Conservation (phyloP, 495 filamentous ascomycete species). For the Cudoniella acicularis region DNA sequence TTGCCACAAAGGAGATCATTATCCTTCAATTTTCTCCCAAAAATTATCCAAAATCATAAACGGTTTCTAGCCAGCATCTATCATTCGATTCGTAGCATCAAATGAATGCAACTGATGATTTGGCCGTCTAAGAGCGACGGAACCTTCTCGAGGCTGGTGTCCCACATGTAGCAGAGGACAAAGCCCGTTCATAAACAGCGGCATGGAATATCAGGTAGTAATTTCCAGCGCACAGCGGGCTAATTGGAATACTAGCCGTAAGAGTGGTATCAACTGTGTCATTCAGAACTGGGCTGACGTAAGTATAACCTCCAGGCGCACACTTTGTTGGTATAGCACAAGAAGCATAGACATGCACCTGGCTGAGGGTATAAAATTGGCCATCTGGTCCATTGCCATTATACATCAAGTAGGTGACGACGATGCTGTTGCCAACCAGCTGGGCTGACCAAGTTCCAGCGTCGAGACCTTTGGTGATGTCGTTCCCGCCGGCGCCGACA, state of each 20-base stretch:
- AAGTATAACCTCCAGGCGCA: constrained; percentile 27
- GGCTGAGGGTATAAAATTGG: constrained; percentile 11
- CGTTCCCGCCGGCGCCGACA: constrained; percentile 29
- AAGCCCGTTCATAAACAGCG: neutral
- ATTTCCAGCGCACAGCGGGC: neutral
- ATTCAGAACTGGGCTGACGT: neutral
- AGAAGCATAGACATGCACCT: constrained; percentile 23
- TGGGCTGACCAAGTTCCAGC: constrained; percentile 24
- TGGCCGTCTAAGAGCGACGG: too few relatives aligned
- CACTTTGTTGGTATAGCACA: constrained; percentile 16
- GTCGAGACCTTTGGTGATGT: constrained; percentile 24
- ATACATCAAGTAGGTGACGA: constrained; percentile 21
- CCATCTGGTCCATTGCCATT: neutral
- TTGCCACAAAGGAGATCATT: too few relatives aligned
- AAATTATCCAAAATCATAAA: too few relatives aligned
- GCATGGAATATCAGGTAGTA: neutral
- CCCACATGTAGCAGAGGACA: neutral
- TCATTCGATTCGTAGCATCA: too few relatives aligned
- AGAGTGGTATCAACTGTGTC: neutral
- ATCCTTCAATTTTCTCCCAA: too few relatives aligned
- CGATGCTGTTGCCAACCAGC: constrained; percentile 4
- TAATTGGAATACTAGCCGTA: neutral
- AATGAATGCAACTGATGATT: too few relatives aligned
- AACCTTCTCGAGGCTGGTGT: too few relatives aligned
- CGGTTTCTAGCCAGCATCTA: too few relatives aligned